These are phyloP conservation scores for Beauveria brongniartii DNA, from an alignment of 2,329 filamentous ascomycete genomes.

Conservation along the genomic window DNA sequence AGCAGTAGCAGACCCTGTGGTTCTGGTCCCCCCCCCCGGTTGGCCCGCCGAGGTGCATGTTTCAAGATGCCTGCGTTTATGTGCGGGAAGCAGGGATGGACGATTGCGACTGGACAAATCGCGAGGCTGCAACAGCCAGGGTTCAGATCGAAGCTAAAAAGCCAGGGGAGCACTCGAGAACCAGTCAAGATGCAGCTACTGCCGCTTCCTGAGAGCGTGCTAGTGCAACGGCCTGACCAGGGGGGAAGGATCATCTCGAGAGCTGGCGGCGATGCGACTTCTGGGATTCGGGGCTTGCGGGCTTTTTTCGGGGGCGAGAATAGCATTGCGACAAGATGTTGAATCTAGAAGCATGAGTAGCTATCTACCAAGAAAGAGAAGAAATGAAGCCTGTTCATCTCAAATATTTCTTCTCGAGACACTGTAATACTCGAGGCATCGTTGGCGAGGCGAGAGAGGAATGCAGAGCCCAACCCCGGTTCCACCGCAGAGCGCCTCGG, in stretches of 20 bases:
- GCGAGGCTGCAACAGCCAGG: not conserved
- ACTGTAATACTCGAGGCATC: not conserved
- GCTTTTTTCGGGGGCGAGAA: not conserved
- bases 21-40: too few relatives aligned
- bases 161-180: not conserved
- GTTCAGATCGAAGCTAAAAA: constrained; percentile 4
- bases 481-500: not conserved
- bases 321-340: not conserved
- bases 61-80: not conserved
- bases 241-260: not conserved
- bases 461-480: not conserved
- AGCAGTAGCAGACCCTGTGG: too few relatives aligned
- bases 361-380: too few relatives aligned
- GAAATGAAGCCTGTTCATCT: too few relatives aligned
- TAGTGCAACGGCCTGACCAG: not conserved
- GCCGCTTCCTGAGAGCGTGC: not conserved
- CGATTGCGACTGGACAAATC: not conserved
- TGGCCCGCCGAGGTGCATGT: not conserved
- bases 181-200: constrained; percentile 9
- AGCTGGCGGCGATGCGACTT: not conserved
- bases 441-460: not conserved
- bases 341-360: too few relatives aligned
- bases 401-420: too few relatives aligned
- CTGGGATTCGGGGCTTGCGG: not conserved
- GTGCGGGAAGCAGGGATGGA: not conserved